Conservation (phyloP, 164 flowering plant genomes). For the Umbellularia californica region DNA sequence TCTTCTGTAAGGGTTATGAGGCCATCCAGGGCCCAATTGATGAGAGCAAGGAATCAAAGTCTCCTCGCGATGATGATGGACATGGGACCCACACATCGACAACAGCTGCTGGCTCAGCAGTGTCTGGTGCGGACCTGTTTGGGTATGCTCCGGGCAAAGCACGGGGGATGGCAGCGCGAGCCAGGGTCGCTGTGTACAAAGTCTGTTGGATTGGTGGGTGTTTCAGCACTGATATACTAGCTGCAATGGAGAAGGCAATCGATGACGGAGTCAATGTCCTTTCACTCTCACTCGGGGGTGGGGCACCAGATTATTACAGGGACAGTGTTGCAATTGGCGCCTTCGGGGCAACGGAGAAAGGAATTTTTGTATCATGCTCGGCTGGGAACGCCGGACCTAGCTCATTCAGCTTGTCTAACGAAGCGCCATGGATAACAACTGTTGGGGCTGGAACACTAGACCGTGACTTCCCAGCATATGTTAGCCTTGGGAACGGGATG, state of each 20-base stretch:
- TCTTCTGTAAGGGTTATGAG: slow-evolving; percentile 71
- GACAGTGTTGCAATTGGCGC: slow-evolving; percentile 60
- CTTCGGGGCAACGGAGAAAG: slow-evolving; percentile 9
- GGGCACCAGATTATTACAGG: slow-evolving; percentile 41
- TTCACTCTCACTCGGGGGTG: slow-evolving; percentile 82
- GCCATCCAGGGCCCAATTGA: slow-evolving; percentile 65
- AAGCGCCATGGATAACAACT: slow-evolving; percentile 15
- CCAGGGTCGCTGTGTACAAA: slow-evolving; percentile 74
- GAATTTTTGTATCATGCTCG: slow-evolving; percentile 9
- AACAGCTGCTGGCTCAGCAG: slow-evolving; percentile 74
- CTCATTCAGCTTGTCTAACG: slow-evolving; percentile 1
- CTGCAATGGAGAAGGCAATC: slow-evolving; percentile 72
- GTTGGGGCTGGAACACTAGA: slow-evolving; percentile 18
- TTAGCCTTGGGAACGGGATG: slow-evolving; percentile 7
- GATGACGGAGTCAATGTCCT: slow-evolving; percentile 72
- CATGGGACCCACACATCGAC: slow-evolving; percentile 91
- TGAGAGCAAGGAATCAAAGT: slow-evolving; percentile 57
- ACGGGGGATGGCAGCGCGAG: slow-evolving; percentile 79
- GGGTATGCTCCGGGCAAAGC: slow-evolving; percentile 78
- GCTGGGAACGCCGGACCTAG: slow-evolving; percentile 11
- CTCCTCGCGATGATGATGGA: slow-evolving; percentile 87
- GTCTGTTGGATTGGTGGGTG: slow-evolving; percentile 92
- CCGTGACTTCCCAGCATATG: slow-evolving; percentile 4
- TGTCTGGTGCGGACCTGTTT: slow-evolving; percentile 57
- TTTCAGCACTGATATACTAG: slow-evolving; percentile 62